Evolutionary conservation across 495 filamentous ascomycete genomes (phyloP).

Genomic region (Oidiodendron maius): DNA sequence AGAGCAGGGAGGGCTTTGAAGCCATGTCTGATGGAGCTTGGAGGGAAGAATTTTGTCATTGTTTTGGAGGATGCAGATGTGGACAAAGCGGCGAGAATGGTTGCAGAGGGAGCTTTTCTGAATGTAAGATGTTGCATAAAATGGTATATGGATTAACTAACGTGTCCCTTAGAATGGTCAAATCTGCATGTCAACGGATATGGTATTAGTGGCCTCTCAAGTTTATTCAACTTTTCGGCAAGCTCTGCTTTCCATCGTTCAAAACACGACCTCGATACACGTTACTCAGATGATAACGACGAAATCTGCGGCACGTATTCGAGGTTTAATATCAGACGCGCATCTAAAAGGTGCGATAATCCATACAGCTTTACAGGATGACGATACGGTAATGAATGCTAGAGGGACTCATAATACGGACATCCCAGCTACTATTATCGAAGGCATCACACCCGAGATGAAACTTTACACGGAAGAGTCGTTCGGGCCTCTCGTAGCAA

Average conservation of each 20-base stretch:
- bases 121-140: conserved; percentile 4
- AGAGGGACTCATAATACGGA: background rate
- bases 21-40: conserved; percentile 42
- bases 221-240: conserved; percentile 24
- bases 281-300: conserved; percentile 48
- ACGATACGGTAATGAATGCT: conserved; percentile 8
- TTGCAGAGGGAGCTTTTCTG: conserved; percentile 25
- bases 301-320: conserved; percentile 48
- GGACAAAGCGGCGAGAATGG: conserved; percentile 28
- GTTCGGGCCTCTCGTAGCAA: conserved; percentile 29
- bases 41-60: conserved; percentile 30
- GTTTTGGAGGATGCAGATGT: conserved; percentile 29
- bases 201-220: conserved; percentile 24
- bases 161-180: conserved; percentile 22
- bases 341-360: conserved; percentile 31
- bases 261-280: conserved; percentile 34
- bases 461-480: conserved; percentile 27
- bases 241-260: conserved; percentile 17
- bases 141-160: background rate
- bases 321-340: conserved; percentile 48
- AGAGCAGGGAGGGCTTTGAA: conserved; percentile 50
- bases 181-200: conserved; percentile 34
- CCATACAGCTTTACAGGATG: too few relatives aligned
- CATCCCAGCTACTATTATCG: conserved; percentile 27
- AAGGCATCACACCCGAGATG: conserved; percentile 24